These are phyloP conservation scores for Croton setiger DNA, from an alignment of 441 rosid genomes.

Conservation along the genomic window DNA sequence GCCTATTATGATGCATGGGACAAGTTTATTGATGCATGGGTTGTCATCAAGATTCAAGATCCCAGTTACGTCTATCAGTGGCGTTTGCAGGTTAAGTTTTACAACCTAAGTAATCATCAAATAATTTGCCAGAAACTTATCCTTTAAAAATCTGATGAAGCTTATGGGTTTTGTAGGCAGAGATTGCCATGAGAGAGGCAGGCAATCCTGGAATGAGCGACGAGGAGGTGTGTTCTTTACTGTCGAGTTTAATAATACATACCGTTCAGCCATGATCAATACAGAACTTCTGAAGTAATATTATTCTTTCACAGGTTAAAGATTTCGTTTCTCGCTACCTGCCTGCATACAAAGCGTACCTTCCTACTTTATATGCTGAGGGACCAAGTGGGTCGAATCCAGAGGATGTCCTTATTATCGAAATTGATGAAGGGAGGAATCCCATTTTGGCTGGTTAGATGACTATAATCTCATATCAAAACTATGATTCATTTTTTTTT, in stretches of 20 bases:
- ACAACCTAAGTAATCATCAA: not conserved
- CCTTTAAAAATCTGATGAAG: not conserved
- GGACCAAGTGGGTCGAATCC: constrained; percentile 86
- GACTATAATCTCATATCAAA: not conserved
- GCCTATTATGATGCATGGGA: constrained; percentile 91
- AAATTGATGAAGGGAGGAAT: constrained; percentile 84
- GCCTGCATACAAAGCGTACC: constrained; percentile 90
- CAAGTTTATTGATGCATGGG: constrained; percentile 79
- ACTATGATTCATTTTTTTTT: constrained; percentile 21
- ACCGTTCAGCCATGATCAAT: not conserved
- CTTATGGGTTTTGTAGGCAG: constrained; percentile 53
- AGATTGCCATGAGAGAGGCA: constrained; percentile 85
- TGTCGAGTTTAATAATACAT: not conserved
- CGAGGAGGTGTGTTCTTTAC: constrained; percentile 55
- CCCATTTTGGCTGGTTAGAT: constrained; percentile 45
- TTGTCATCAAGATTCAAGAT: constrained; percentile 83
- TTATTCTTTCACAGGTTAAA: constrained; percentile 43
- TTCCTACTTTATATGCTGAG: constrained; percentile 69
- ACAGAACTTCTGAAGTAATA: not conserved
- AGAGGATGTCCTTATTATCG: constrained; percentile 50
- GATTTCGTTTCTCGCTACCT: constrained; percentile 92
- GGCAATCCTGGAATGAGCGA: constrained; percentile 88
- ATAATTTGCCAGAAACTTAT: not conserved
- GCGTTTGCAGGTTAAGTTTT: constrained; percentile 78
- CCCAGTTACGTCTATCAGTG: constrained; percentile 84